phyloP scores from a whole-genome alignment of 2,329 filamentous ascomycete species.

The Xylaria sp. region DNA sequence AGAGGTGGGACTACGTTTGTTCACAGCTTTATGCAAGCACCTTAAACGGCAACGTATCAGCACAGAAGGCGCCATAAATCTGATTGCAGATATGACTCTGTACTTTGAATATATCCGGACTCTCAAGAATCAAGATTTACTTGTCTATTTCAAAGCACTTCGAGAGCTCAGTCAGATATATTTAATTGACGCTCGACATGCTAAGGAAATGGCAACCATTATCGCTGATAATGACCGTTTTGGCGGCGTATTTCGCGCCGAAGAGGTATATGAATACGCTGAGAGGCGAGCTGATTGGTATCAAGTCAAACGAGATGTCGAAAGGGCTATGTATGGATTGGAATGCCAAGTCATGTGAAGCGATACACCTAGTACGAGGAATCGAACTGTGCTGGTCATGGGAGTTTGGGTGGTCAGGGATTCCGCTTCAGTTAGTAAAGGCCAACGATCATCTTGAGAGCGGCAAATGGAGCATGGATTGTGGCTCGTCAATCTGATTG shows the following conservation, averaged over 20 bases:
- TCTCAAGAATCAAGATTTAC: conserved; percentile 83
- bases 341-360: conserved; percentile 84
- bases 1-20: conserved; percentile 93
- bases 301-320: conserved; percentile 85
- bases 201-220: conserved; percentile 93
- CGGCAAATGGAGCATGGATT: neutral
- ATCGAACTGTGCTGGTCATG: neutral
- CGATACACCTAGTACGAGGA: neutral
- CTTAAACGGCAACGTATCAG: conserved; percentile 95
- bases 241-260: conserved; percentile 89
- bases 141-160: conserved; percentile 91
- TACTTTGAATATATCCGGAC: conserved; percentile 88
- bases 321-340: conserved; percentile 96
- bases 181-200: conserved; percentile 85
- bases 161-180: conserved; percentile 96
- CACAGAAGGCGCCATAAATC: conserved; percentile 86
- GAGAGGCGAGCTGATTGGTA: conserved; percentile 97
- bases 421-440: conserved; percentile 7
- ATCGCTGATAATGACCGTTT: conserved; percentile 94
- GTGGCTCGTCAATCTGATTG: conserved; percentile 1
- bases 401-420: neutral
- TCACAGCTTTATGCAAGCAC: conserved; percentile 94
- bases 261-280: conserved; percentile 98
- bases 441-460: neutral
- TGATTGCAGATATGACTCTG: conserved; percentile 96